Base-by-base conservation (phyloP, 1,284 basidiomycete genomes). In the Pisolithus thermaeus region DNA sequence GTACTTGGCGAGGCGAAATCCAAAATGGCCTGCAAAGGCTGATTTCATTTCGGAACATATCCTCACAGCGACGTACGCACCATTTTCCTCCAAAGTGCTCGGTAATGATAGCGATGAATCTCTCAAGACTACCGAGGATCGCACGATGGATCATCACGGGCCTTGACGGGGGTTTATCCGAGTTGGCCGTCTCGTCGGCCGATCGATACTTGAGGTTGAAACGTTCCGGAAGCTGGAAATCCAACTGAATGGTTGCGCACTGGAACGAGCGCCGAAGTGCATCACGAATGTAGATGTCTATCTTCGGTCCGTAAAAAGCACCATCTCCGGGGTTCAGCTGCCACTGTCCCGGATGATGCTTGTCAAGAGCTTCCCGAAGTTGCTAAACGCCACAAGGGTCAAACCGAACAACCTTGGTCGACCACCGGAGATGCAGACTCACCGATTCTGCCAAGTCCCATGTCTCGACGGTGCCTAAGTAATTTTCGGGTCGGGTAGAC, bases 121-220 rank as follows among this genome's bases (percentile, higher is more conserved):
- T 79, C 71, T 99, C 97, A 36, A 99, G 67, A 64, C 88, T 92
- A 45, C 97, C 97, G 57, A 99, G 71, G 66, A 99, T 94, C 3
- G 97, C 97, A 56, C 97, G 90, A 72, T 99, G 97, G 61, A 99
- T 97, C 78, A 99, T 98, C 61, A 99, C 96, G 4, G 97, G 97
- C 46, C 95, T 77, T 37, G 80, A 73, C 18, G 81, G 77, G 20
- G 85, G 76, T 56, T 75, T 78, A 58, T 83, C 81, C 16, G 80
- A 71, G 47, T 73, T 76, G 12, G 75, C 71, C 65, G 25, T 58
- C 18, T 75, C 73, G 53, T 87, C 86, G 16, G 83, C 79, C 4
- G 84, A 84, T 40, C 93, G 89, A 74, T 94, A 99, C 65, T 89
- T 89, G 57, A 99, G 80, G 71, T 97, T 89, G 79, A 99, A 99